Percentiles rank a stretch among this genome's conserved stretches.
These are phyloP conservation scores for Avena eriantha DNA, from an alignment of 176 grass and related monocot species.

Conservation along the genomic window DNA sequence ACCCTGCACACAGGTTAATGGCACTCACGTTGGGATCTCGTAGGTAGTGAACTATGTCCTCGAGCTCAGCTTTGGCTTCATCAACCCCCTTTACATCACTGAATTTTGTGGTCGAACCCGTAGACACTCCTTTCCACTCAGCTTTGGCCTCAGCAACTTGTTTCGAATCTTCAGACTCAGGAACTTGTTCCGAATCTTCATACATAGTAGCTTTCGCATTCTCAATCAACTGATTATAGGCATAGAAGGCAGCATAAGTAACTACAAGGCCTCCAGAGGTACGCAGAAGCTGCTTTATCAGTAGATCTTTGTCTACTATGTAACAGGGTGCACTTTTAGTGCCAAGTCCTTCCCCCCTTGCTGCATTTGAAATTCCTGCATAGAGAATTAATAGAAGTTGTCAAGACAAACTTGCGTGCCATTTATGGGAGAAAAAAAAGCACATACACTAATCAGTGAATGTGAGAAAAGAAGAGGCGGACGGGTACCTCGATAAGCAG, in stretches of 20 bases:
- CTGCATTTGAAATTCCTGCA: neutral
- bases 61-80: neutral
- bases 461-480: neutral
- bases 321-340: neutral
- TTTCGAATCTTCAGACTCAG: neutral
- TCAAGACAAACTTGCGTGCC: neutral
- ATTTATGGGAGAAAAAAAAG: neutral
- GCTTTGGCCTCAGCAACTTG: neutral
- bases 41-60: slow-evolving; percentile 1
- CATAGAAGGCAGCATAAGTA: neutral
- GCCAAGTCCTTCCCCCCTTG: neutral
- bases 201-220: neutral
- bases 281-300: neutral
- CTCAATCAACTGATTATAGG: neutral
- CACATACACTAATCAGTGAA: neutral
- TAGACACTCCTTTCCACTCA: neutral
- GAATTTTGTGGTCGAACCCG: neutral
- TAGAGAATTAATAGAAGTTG: neutral
- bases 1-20: neutral
- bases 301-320: neutral
- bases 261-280: neutral
- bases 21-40: neutral
- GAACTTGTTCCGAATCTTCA: neutral
- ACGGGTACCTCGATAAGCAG: neutral
- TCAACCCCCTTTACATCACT: slow-evolving; percentile 6